Base-by-base conservation (phyloP, 2,329 filamentous ascomycete species). In the Ophiostoma himal-ulmi region DNA sequence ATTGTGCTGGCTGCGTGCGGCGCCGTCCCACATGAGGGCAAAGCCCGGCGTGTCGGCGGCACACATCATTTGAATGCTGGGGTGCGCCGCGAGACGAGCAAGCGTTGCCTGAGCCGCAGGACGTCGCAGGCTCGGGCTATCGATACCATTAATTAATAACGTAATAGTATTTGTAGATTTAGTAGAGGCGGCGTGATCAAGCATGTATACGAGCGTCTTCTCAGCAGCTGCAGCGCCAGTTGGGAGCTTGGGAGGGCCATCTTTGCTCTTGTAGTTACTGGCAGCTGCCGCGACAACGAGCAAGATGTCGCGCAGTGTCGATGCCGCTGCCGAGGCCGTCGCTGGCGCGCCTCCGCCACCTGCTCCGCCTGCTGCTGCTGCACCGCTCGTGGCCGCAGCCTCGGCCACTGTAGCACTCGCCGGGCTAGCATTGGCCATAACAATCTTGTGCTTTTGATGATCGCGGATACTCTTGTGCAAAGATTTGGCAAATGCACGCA, bases 41-140 rank as follows among this genome's bases (percentile, higher is more conserved):
- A 97, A 97, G 75, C 91, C 92, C 7, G 94, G 93, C 10, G 92
- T 93, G 80, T 98, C 94, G 70, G 90, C 91, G 1, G 93, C 96
- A 75, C 90, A 91, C 39, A 96, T 79, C 36, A 98, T 82, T 69
- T 85, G 87, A 73, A 98, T 84, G 54, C 84, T 84, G 0, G 89
- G 87, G 75, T 94, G 91, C 0, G 90, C 83, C 13, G 92, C 91
- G 20, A 99, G 85, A 41, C 89, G 87, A 5, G 93, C 88, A 48
- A 99, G 85, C 66, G 93, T 83, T 1, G 89, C 81, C 77, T 97
- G 94, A 3, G 86, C 83, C 7, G 84, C 82, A 0, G 88, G 81
- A 72, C 89, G 90, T 67, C 95, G 92, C 60, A 98, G 85, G 14
- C 91, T 84, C 0, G 86, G 80, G 1, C 92, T 89, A 79, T 99